Percentiles rank a stretch among this genome's conserved stretches.
phyloP scores from a whole-genome alignment of 208 protist genomes.

The Trypanosoma cruzi region DNA sequence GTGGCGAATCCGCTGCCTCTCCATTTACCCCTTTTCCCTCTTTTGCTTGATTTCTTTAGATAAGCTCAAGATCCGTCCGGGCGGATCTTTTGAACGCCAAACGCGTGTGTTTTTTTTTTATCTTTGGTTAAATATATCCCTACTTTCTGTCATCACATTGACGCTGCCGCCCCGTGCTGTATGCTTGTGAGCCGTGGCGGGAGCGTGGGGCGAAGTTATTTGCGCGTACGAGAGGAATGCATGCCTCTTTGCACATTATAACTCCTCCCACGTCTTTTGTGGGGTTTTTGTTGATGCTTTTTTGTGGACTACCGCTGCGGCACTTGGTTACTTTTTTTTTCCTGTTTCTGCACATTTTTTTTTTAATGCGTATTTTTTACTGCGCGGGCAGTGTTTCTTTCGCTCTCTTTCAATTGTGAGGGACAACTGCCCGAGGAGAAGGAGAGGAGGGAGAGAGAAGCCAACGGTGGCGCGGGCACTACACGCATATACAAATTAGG shows the following conservation, averaged over 20 bases:
- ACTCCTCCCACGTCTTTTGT: neutral
- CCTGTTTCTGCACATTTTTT: constrained; percentile 19
- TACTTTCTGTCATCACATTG: neutral
- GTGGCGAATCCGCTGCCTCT: no score
- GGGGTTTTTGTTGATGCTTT: neutral
- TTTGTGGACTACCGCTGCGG: neutral
- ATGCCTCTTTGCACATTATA: neutral
- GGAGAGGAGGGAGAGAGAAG: neutral
- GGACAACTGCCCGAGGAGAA: neutral
- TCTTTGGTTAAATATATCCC: neutral
- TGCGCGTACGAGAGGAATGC: neutral
- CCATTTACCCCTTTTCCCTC: neutral
- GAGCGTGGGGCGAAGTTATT: neutral
- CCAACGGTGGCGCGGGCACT: neutral
- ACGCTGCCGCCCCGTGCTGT: neutral
- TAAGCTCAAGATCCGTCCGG: no score
- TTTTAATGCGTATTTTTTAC: constrained; percentile 20
- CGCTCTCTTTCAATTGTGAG: no score
- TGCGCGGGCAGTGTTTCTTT: neutral
- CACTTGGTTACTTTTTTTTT: neutral
- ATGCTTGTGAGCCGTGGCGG: neutral
- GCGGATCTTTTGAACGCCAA: no score
- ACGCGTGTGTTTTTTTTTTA: no score
- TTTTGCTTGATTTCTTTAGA: neutral
- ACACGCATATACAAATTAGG: neutral